Base-by-base conservation (phyloP, 345 rosid genomes). In the Sonneratia alba region DNA sequence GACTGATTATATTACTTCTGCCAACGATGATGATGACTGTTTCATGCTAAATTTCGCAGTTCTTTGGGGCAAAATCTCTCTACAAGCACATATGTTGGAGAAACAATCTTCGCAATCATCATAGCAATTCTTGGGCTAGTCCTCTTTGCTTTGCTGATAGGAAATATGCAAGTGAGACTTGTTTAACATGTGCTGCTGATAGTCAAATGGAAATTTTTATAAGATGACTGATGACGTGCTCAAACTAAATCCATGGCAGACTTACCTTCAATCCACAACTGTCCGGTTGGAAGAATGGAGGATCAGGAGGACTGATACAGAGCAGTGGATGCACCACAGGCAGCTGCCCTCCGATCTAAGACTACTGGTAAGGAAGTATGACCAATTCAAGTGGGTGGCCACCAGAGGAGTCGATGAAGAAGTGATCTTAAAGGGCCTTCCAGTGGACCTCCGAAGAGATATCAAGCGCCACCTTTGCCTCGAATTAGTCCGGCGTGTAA, bases 281-380 rank as follows among this genome's bases (percentile, higher is more conserved):
- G 81, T 89, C 42, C 86, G 91, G 16, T 81, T 94, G 43, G 97
- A 91, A 81, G 91, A 94, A 51, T 91, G 98, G 97, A 91, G 97
- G 76, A 90, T 89, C 80, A 84, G 75, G 83, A 88, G 97, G 81
- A 89, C 93, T 13, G 98, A 91, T 77, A 85, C 93, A 42, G 97
- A 94, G 69, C 89, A 94, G 75, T 94, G 98, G 98, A 94, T 94
- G 96, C 89, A 55, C 36, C 98, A 94, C 76, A 82, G 98, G 77
- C 95, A 91, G 77, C 89, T 94, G 4, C 97, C 98, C 47, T 75
- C 73, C 10, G 88, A 86, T 16, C 75, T 94, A 62, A 87, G 84
- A 74, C 84, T 81, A 61, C 83, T 88, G 10, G 85, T 94, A n/a
- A 71, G 96, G 68, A 91, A 83, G 79, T 87, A 90, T 47, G 95